Evolutionary conservation across 148 eudicot species (phyloP), one percentile per base, ranked within the genome.

Genomic region (Nyssa sinensis): DNA sequence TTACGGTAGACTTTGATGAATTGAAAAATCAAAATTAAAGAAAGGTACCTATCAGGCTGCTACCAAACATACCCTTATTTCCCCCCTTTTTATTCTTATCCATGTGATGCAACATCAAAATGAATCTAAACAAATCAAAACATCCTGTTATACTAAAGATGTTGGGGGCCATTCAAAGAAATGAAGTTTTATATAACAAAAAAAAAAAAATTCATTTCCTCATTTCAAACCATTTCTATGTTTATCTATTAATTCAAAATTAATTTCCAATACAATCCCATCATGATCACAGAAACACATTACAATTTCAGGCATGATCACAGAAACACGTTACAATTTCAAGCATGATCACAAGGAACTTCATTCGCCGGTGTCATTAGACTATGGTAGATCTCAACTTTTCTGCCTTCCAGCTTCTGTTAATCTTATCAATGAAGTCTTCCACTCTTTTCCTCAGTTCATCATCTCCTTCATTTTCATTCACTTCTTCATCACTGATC

Each of bases 401-500:
- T 74, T 93, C 98, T 24, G 74, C 88, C 80, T 75, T 76, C 98
- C 98, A 91, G 25, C 80, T 81, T 72, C 66, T 66, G 61, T 87
- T 89, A 68, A 84, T 68, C 77, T 83, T 93, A 35, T 84, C 78
- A 39, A 93, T 93, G 76, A 93, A 93, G 3, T 89, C 92, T 67
- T 93, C 96, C 1, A 86, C 84, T 53, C 89, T 81, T 69, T 57
- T 77, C 70, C 82, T 81, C 72, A 91, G 76, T 67, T 89, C 89
- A 69, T 88, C 88, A 21, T 80, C 91, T 0, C 51, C 85, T 2
- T 75, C 63, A 1, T 62, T 3, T 17, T 19, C 66, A 8, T 58
- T 83, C 57, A 71, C 53, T 37, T 34, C 72, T 17, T 39, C 57
- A 5, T 70, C 64, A 7, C 19, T 21, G 25, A 55, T 28, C n/a